A percentile compares a stretch with the other conserved stretches of the same genome.
Evolutionary conservation across 495 filamentous ascomycete genomes (phyloP).

Genomic region (Neurospora tetrasperma): DNA sequence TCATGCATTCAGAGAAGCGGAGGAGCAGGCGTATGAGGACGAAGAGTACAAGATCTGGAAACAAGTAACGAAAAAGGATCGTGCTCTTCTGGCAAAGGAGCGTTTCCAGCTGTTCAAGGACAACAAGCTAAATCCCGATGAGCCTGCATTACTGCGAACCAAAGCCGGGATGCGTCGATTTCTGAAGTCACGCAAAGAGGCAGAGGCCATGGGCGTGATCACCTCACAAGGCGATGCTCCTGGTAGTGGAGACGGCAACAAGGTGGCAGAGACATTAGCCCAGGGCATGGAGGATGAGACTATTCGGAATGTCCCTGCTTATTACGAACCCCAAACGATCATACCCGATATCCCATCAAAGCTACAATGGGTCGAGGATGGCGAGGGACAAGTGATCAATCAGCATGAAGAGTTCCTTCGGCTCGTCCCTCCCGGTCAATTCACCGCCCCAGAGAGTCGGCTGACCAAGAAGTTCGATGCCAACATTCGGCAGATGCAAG

Average conservation of each 20-base stretch:
- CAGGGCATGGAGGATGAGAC: constrained; percentile 86
- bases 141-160: constrained; percentile 73
- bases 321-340: constrained; percentile 78
- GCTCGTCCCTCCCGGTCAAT: constrained; percentile 62
- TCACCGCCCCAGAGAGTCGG: constrained; percentile 64
- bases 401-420: constrained; percentile 71
- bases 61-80: constrained; percentile 93
- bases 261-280: constrained; percentile 61
- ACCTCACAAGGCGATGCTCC: constrained; percentile 36
- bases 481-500: constrained; percentile 93
- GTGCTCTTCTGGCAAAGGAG: constrained; percentile 71
- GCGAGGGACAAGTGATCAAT: constrained; percentile 75
- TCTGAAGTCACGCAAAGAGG: constrained; percentile 61
- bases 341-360: constrained; percentile 73
- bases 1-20: constrained; percentile 41
- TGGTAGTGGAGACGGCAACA: constrained; percentile 27
- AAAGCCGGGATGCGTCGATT: constrained; percentile 59
- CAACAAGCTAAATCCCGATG: constrained; percentile 75
- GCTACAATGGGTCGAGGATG: constrained; percentile 78
- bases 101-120: constrained; percentile 76
- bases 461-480: constrained; percentile 73
- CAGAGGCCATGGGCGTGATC: constrained; percentile 32
- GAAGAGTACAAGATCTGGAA: constrained; percentile 97
- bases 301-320: constrained; percentile 73
- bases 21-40: constrained; percentile 54